Base-by-base conservation (phyloP, 2,329 filamentous ascomycete species). In the Waltergamsia citrina region DNA sequence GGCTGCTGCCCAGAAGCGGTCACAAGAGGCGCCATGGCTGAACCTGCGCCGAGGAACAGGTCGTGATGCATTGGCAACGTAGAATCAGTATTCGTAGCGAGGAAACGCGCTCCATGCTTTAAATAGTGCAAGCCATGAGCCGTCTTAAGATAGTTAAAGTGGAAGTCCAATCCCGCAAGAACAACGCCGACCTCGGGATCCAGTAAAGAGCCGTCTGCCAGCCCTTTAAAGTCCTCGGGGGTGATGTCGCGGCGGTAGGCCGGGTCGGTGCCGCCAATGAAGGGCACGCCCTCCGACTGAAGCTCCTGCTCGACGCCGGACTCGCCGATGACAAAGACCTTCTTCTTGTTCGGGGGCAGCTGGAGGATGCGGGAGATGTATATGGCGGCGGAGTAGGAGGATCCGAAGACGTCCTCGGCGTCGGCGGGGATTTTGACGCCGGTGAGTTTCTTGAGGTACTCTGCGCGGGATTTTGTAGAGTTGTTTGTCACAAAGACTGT, bases 401-500 rank as follows among this genome's bases (percentile, higher is more conserved):
- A 94, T 41, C 85, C 87, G 54, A 98, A 98, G 45, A 98, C 84
- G 63, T 98, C 92, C 52, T 96, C 86, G 28, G 82, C 75, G 38
- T 74, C 69, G 46, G 77, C 79, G 2, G 82, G 80, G 48, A 98
- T 94, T 30, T 82, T 83, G 54, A 95, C 71, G 35, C 65, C 65
- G 30, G 82, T 76, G 39, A 98, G 80, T 54, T 96, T 98, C 66
- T 90, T 86, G 56, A 83, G 81, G 62, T 98, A 98, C 55, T 95
- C 87, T 32, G 74, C 67, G 37, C 92, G 82, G 9, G 90, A 94
- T 57, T 98, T 98, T 37, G 92, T 96, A 52, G 87, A 95, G 66
- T 98, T 98, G 65, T 98, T 98, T 26, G 92, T 98, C 34, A 98
- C 92, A 53, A 98, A 98, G 35, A 98, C 79, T 22, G 92, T 73